Conservation (phyloP, 306 rosid species). For the Citrullus mucosospermus region DNA sequence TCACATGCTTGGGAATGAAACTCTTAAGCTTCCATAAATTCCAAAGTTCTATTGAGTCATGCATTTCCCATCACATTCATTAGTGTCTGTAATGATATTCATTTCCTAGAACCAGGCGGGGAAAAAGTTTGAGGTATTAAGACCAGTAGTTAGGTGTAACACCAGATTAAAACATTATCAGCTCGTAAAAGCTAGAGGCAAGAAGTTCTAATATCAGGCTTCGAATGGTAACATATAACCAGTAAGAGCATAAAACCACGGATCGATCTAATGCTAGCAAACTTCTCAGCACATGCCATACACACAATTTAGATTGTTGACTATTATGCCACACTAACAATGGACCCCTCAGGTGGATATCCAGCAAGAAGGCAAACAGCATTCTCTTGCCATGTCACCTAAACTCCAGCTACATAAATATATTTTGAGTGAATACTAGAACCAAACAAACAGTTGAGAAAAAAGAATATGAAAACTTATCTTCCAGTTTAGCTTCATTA, state of each 20-base stretch:
- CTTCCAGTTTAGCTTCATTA: neutral
- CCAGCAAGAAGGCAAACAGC: neutral
- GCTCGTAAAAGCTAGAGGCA: neutral
- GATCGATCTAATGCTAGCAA: neutral
- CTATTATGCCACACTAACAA: neutral
- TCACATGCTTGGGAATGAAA: neutral
- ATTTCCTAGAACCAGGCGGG: neutral
- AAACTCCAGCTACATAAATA: neutral
- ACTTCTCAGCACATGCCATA: neutral
- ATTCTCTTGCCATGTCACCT: neutral
- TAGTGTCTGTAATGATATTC: neutral
- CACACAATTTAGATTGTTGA: neutral
- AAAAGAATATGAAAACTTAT: neutral
- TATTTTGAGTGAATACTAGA: neutral
- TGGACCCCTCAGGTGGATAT: neutral
- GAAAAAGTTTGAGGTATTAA: neutral
- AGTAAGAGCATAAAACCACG: neutral
- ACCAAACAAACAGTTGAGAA: neutral
- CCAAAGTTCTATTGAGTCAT: neutral
- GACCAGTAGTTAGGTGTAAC: neutral
- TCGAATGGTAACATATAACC: neutral
- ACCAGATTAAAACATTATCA: neutral
- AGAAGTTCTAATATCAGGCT: neutral
- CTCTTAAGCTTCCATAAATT: neutral
- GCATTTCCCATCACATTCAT: neutral